Evolutionary conservation across 2,329 filamentous ascomycete genomes (phyloP).

Genomic region (Colletotrichum simmondsii): DNA sequence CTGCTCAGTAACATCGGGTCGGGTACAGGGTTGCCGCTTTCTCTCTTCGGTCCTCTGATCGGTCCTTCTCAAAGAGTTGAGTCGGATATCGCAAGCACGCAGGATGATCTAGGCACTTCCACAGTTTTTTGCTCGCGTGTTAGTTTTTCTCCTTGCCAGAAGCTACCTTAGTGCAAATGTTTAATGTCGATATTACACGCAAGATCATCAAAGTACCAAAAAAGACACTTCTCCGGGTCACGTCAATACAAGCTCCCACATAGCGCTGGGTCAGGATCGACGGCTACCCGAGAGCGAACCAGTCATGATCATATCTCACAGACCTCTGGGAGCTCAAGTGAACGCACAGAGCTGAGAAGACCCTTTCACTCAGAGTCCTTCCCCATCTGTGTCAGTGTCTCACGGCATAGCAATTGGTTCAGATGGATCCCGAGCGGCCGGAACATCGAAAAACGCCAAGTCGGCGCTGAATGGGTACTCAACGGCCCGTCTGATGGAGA

Average conservation of each 20-base stretch:
- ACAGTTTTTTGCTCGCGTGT: background rate
- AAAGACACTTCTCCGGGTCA: background rate
- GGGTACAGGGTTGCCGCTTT: background rate
- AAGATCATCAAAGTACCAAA: background rate
- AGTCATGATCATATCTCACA: background rate
- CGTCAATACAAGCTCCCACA: background rate
- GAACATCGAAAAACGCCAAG: background rate
- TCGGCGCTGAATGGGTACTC: background rate
- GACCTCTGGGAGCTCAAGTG: background rate
- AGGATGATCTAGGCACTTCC: background rate
- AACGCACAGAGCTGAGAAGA: background rate
- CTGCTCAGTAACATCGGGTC: background rate
- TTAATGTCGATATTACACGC: too few species aligned
- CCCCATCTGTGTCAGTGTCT: background rate
- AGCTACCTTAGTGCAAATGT: too few species aligned
- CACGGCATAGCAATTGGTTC: background rate
- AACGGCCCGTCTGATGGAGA: background rate
- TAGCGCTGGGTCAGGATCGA: background rate
- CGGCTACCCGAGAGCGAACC: background rate
- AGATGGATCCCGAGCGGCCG: background rate
- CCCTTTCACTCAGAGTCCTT: background rate
- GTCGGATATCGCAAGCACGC: too few species aligned
- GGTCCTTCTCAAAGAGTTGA: too few species aligned
- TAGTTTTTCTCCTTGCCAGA: background rate
- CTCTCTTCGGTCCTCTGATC: background rate